Conservation (phyloP, 495 filamentous ascomycete species). For the Xylaria intraflava region DNA sequence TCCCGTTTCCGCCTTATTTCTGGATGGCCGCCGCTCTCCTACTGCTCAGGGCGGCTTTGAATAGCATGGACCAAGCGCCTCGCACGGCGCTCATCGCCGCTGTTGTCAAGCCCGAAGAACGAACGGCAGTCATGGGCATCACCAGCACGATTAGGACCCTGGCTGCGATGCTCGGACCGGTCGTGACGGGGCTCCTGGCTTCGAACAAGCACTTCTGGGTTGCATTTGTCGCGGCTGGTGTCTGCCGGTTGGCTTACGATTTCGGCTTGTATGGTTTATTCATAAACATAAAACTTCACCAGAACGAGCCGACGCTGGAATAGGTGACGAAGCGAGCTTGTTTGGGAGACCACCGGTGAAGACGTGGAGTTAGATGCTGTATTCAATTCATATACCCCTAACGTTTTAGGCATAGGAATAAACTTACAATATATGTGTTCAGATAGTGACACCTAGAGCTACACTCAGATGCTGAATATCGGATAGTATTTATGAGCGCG, state of each 20-base stretch:
- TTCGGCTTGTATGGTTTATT: constrained; percentile 66
- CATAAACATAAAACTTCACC: constrained; percentile 42
- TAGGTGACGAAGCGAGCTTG: background rate
- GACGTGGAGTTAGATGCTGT: constrained; percentile 1
- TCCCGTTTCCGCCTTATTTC: constrained; percentile 54
- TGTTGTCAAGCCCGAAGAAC: constrained; percentile 61
- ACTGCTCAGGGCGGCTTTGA: constrained; percentile 60
- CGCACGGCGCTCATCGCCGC: constrained; percentile 72
- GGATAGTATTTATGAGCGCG: too few relatives aligned
- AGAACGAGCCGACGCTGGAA: constrained; percentile 23
- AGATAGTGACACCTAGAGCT: too few relatives aligned
- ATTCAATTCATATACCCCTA: background rate
- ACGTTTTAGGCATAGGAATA: background rate
- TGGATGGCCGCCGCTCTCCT: constrained; percentile 56
- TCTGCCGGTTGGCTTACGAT: constrained; percentile 66
- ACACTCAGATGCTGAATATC: too few relatives aligned
- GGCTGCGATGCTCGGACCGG: constrained; percentile 56
- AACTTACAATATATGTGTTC: too few relatives aligned
- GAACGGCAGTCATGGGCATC: constrained; percentile 71
- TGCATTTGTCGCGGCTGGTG: constrained; percentile 66
- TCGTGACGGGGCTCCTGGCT: constrained; percentile 64
- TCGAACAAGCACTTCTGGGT: constrained; percentile 57
- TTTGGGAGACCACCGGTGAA: background rate
- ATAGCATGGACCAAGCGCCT: constrained; percentile 79
- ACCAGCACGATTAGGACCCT: constrained; percentile 63